A percentile compares a stretch with the other conserved stretches of the same genome.
Evolutionary conservation across 1,284 basidiomycete species (phyloP).

Genomic region (Thelephora terrestris): DNA sequence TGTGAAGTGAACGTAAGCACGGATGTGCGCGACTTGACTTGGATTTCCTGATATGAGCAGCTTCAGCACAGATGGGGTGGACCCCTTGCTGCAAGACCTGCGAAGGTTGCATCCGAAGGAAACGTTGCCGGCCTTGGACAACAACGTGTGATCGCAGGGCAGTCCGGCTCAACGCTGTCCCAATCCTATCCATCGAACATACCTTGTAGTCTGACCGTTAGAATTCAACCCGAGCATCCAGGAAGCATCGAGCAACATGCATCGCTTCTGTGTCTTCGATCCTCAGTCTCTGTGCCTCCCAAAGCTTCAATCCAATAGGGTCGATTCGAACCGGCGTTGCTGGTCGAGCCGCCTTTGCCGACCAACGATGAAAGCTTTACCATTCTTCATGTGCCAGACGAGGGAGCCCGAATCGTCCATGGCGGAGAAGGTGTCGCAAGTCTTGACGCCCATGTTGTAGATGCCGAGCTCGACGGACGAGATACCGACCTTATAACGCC

Average conservation of each 20-base stretch:
- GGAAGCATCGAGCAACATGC: slow-evolving; percentile 15
- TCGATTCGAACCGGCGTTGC: no score
- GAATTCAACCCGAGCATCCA: not conserved
- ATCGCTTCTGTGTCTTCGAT: slow-evolving; percentile 95
- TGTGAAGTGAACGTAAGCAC: slow-evolving; percentile 82
- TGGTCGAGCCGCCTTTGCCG: no score
- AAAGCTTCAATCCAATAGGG: no score
- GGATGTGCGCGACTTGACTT: slow-evolving; percentile 86
- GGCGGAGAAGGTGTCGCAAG: no score
- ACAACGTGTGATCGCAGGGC: slow-evolving; percentile 51
- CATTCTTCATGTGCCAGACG: no score
- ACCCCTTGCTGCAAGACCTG: slow-evolving; percentile 71
- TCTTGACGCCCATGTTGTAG: no score
- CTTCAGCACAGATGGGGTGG: slow-evolving; percentile 63
- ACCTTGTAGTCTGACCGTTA: slow-evolving; percentile 41
- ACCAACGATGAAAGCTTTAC: no score
- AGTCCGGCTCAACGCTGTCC: slow-evolving; percentile 80
- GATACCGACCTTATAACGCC: no score
- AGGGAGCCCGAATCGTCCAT: no score
- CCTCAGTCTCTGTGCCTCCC: slow-evolving; percentile 84
- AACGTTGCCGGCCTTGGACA: not conserved
- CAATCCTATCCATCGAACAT: slow-evolving; percentile 76
- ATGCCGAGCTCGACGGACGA: no score
- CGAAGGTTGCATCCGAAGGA: slow-evolving; percentile 2
- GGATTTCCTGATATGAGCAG: not conserved